These are phyloP conservation scores for Epichloe uncinata DNA, from an alignment of 2,329 filamentous ascomycete genomes.

Conservation along the genomic window DNA sequence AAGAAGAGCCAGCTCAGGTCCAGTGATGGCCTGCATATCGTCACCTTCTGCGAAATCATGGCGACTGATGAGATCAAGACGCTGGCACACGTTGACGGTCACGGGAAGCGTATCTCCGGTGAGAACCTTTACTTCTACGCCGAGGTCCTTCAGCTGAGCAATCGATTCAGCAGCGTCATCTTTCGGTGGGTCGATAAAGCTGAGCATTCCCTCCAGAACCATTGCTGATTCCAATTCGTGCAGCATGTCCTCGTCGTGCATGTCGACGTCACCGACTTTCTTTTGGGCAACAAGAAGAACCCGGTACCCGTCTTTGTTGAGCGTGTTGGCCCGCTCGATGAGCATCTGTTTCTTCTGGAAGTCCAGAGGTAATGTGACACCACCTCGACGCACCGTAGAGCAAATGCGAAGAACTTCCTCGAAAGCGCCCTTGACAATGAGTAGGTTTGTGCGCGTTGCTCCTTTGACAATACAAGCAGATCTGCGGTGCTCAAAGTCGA, in stretches of 20 bases:
- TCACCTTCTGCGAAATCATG: constrained; percentile 8
- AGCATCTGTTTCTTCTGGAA: constrained; percentile 7
- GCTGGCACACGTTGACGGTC: constrained; percentile 16
- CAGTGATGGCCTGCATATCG: constrained; percentile 14
- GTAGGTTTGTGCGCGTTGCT: constrained; percentile 11
- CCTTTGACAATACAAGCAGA: constrained; percentile 13
- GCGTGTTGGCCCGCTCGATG: constrained; percentile 5
- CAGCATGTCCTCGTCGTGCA: constrained; percentile 11
- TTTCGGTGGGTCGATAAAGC: constrained; percentile 17
- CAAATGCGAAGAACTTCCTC: constrained; percentile 16
- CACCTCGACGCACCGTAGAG: constrained; percentile 8
- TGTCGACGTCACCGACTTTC: constrained; percentile 6
- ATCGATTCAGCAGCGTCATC: constrained; percentile 16
- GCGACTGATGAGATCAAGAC: constrained; percentile 10
- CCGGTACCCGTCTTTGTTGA: constrained; percentile 12
- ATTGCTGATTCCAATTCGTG: constrained; percentile 13
- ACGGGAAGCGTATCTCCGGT: constrained; percentile 16
- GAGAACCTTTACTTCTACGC: constrained; percentile 17
- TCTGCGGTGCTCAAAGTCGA: constrained; percentile 15
- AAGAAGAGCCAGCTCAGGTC: constrained; percentile 11
- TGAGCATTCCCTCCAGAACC: constrained; percentile 15
- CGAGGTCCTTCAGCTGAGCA: constrained; percentile 10
- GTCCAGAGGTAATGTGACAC: constrained; percentile 9
- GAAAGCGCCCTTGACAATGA: constrained; percentile 18
- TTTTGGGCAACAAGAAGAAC: constrained; percentile 14